A percentile compares a stretch with the other conserved stretches of the same genome.
Evolutionary conservation across 805 yeast species (phyloP).

Genomic region (Starmerella vitae): DNA sequence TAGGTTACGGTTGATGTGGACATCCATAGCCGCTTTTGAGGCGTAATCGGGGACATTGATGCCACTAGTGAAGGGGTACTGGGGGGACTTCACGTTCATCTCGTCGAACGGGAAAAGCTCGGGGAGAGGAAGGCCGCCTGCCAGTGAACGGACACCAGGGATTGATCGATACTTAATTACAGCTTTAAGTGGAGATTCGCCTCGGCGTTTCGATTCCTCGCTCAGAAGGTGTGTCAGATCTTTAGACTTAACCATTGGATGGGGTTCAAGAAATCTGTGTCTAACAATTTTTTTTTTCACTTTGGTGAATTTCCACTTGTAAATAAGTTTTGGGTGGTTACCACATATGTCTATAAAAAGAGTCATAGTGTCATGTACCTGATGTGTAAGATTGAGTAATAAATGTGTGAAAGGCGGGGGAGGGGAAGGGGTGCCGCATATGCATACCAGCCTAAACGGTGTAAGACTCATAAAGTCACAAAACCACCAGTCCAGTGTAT

Average conservation of each 20-base stretch:
- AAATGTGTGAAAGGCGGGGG: background rate
- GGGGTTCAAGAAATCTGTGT: too few relatives aligned
- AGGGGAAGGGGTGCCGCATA: constrained; percentile 1
- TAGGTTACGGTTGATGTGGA: constrained; percentile 28
- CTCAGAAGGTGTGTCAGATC: constrained; percentile 67
- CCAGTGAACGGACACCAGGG: constrained; percentile 74
- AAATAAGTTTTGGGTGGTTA: too few relatives aligned
- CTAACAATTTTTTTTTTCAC: background rate
- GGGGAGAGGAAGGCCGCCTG: constrained; percentile 89
- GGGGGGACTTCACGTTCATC: constrained; percentile 43
- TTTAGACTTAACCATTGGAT: constrained; percentile 35
- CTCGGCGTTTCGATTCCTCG: constrained; percentile 62
- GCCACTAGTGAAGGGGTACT: constrained; percentile 72
- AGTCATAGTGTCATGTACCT: too few relatives aligned
- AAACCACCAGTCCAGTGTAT: background rate
- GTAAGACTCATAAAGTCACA: background rate
- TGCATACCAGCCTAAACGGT: constrained; percentile 1
- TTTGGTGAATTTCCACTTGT: background rate
- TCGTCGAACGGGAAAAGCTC: constrained; percentile 88
- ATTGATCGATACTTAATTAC: constrained; percentile 64
- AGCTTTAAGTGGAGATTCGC: constrained; percentile 65
- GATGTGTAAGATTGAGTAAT: background rate
- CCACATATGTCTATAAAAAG: too few relatives aligned
- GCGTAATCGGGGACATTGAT: constrained; percentile 29
- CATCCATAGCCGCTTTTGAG: constrained; percentile 21